Evolutionary conservation across 208 protist species (phyloP).

Genomic region (Phytomonas sp.): DNA sequence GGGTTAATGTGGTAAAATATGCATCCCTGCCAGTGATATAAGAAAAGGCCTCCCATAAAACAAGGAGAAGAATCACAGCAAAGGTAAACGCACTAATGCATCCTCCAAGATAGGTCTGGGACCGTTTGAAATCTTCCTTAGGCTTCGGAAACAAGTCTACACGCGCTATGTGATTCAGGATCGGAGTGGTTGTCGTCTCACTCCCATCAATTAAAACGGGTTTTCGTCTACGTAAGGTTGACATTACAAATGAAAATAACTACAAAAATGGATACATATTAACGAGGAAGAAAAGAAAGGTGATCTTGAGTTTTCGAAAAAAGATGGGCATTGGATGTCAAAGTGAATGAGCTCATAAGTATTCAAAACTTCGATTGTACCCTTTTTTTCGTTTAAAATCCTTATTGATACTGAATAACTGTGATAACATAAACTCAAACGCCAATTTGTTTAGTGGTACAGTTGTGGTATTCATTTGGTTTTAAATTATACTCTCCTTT

Average conservation of each 20-base stretch:
- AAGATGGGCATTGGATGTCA: background rate
- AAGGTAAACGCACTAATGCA: constrained; percentile 39
- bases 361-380: background rate
- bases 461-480: background rate
- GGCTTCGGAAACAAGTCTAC: constrained; percentile 60
- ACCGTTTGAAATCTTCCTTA: constrained; percentile 48
- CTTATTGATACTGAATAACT: background rate
- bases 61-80: constrained; percentile 30
- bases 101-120: constrained; percentile 40
- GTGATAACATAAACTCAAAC: background rate
- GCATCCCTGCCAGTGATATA: constrained; percentile 49
- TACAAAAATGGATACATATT: background rate
- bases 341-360: background rate
- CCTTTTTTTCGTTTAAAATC: background rate
- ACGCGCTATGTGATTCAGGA: constrained; percentile 27
- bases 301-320: background rate
- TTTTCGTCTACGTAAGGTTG: background rate
- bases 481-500: background rate
- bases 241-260: background rate
- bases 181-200: background rate
- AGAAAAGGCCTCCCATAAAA: constrained; percentile 37
- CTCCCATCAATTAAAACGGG: background rate
- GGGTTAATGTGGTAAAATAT: constrained; percentile 48
- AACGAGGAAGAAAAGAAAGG: background rate
- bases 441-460: background rate